These are phyloP conservation scores for Soucietia sequanensis DNA, from an alignment of 805 yeast genomes.

Conservation along the genomic window DNA sequence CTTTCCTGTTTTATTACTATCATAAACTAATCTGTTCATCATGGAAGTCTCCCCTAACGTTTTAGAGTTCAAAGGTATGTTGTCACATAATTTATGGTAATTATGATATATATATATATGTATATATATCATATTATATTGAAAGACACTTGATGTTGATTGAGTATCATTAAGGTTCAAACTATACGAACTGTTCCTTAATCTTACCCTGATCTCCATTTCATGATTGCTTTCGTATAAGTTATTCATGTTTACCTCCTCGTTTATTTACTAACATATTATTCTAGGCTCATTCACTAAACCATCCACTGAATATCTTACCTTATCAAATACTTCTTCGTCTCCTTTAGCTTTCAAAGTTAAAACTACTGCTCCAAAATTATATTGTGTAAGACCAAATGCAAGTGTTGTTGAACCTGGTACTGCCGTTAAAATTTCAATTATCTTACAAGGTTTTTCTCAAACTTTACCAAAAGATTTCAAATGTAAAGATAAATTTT, in stretches of 20 bases:
- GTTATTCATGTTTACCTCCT: too few species aligned
- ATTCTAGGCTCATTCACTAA: slow-evolving; percentile 73
- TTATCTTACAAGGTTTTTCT: slow-evolving; percentile 80
- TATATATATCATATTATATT: too few species aligned
- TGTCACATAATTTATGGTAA: too few species aligned
- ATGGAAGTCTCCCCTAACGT: slow-evolving; percentile 74
- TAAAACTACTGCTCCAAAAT: slow-evolving; percentile 95
- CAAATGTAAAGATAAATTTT: slow-evolving; percentile 89
- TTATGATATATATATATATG: too few species aligned
- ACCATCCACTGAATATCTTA: slow-evolving; percentile 63
- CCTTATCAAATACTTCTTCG: slow-evolving; percentile 53
- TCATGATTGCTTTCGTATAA: too few species aligned
- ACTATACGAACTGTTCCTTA: too few species aligned
- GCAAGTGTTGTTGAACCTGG: slow-evolving; percentile 81
- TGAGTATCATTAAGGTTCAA: too few species aligned
- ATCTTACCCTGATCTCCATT: too few species aligned
- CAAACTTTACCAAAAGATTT: slow-evolving; percentile 71
- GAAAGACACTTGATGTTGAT: too few species aligned
- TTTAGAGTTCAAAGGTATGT: slow-evolving; percentile 79
- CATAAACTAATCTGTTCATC: slow-evolving; percentile 13
- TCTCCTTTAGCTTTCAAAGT: slow-evolving; percentile 85
- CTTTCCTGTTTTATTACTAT: not conserved
- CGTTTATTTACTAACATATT: too few species aligned
- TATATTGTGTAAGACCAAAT: slow-evolving; percentile 95
- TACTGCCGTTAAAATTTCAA: slow-evolving; percentile 65